Base-by-base conservation (phyloP, 352 stramenopile genomes). In the Phytophthora pinifolia region DNA sequence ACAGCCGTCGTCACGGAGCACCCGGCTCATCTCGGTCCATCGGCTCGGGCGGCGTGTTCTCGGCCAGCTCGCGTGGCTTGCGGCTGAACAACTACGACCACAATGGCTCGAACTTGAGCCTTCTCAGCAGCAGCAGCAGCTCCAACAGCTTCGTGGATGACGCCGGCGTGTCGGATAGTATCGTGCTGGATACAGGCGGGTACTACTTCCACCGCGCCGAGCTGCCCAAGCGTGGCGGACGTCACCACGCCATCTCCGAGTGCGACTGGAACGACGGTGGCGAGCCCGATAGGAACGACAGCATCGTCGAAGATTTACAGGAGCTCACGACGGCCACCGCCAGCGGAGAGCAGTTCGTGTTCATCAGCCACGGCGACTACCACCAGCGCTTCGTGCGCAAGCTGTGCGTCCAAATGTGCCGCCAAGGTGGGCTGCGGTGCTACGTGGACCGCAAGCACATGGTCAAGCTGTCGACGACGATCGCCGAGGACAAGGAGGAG, bases 341-440 rank as follows among this genome's bases (percentile, higher is more conserved):
- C 1, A 74, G 70, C 8, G 80, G 82, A 1, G 70, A 87, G 35
- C 79, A 89, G 36, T 94, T 91, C 46, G 80, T 94, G 4, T 94
- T 92, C 45, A 91, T 94, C 31, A 83, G 72, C n/a, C 82, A 92
- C 42, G 84, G 79, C 15, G 80, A 94, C 37, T 73, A 75, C 27
- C 82, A 94, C 47, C 67, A 67, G n/a, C 69, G 56, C 13, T 92
- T 94, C 60, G 82, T 90, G 6, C 63, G 65, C 32, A 83, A 87
- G 17, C 53, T 94, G 22, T 92, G 81, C 43, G 65, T 74, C 13
- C 74, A 89, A 25, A 54, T 94, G 30, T 89, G 76, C 42, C 79
- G 71, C 9, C 70, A 89, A 22, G 78, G 74, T 14, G 81, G 78
- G 0, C 41, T 92, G 14, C 65, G 83, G 17, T 92, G 78, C 46